Percentiles rank a stretch among this genome's conserved stretches.
Conservation (phyloP, 2,329 filamentous ascomycete species). For the Aspergillus hiratsukae region DNA sequence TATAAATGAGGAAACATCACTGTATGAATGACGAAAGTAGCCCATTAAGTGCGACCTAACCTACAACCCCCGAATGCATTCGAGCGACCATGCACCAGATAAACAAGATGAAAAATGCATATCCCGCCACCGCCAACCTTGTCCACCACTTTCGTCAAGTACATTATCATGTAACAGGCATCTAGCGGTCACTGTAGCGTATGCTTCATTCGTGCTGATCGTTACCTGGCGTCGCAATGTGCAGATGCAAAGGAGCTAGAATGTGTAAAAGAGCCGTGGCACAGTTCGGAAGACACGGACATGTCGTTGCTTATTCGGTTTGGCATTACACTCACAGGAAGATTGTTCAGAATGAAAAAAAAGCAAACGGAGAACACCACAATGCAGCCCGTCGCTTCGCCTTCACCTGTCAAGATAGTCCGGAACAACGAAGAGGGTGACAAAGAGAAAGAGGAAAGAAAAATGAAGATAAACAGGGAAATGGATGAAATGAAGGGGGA, state of each 20-base stretch:
- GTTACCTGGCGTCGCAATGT: background rate
- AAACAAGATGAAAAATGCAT: background rate
- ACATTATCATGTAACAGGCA: background rate
- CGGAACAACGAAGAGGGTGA: constrained; percentile 8
- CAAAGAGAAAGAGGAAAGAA: constrained; percentile 4
- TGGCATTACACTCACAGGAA: constrained; percentile 28
- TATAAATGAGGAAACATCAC: background rate
- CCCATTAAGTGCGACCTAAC: background rate
- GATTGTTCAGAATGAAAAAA: constrained; percentile 16
- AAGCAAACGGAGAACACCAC: constrained; percentile 24
- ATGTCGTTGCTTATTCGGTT: constrained; percentile 27
- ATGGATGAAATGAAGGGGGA: constrained; percentile 8
- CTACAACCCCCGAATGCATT: background rate
- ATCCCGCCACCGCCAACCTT: background rate
- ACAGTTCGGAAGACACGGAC: constrained; percentile 15
- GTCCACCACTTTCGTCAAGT: background rate
- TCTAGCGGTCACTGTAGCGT: background rate
- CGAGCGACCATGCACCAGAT: background rate
- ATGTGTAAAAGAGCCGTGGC: background rate
- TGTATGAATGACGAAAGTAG: background rate
- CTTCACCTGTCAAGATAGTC: constrained; percentile 21
- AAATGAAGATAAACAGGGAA: constrained; percentile 10
- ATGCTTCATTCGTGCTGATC: background rate
- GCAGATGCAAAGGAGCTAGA: background rate
- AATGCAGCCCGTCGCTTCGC: constrained; percentile 27